Evolutionary conservation across 1,284 basidiomycete genomes (phyloP), one percentile per base, ranked within the genome.

Genomic region (Heterobasidion annosum): DNA sequence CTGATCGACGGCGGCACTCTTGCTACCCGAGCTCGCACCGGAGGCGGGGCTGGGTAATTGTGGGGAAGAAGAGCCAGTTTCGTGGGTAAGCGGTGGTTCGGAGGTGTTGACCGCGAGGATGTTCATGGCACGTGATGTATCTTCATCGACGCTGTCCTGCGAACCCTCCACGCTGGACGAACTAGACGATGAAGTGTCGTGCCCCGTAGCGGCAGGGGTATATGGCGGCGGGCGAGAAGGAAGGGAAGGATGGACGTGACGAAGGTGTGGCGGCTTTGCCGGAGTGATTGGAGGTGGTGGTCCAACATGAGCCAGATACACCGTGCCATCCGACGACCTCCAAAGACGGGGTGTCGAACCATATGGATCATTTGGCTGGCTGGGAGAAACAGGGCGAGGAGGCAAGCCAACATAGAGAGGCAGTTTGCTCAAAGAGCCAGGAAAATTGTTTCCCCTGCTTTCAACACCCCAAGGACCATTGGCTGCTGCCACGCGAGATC

Each of bases 1-100:
- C 71, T 93, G 89, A 70, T 96, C 93, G 9, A 61, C 55, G 6
- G 51, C 52, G 43, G 92, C 82, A 6, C 82, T 80, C 59, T 84
- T 89, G 55, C 62, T 67, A 6, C 70, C 71, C 10, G 70, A 70
- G 53, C 70, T 70, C 12, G 67, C 65, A n/a, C 70, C 71, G 15
- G 73, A 74, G 19, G 70, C 69, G 19, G 74, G 73, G 9, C 73
- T 75, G 4, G 74, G 71, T n/a, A 75, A 58, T 60, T 75, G 72
- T 2, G 74, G 73, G 13, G 74, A 74, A 1, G 68, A 71, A 45
- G 67, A 68, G 65, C 82, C 65, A 65, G 53, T 55, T 9, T 50
- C 56, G 8, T 50, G 50, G 16, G 33, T 15, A 15, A 34, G 43
- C 19, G 49, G 35, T 15, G 47, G 34, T 12, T 75, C 61, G 35